Evolutionary conservation across 2,329 filamentous ascomycete genomes (phyloP), one percentile per base, ranked within the genome.

Genomic region (Calonectria pauciramosa): DNA sequence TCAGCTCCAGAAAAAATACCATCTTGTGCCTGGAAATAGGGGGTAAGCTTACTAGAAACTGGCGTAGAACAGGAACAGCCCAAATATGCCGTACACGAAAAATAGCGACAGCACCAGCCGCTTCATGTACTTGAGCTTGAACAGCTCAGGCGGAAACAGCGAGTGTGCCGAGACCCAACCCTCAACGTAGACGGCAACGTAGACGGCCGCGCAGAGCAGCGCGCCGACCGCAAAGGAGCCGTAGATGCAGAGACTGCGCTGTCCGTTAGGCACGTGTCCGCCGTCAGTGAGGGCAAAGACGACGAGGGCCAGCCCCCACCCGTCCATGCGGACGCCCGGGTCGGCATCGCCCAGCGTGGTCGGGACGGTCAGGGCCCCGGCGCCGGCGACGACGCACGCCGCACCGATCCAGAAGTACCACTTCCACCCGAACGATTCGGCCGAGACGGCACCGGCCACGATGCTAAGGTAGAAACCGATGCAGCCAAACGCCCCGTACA

Each of bases 281-380:
- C 92, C 93, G 68, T 95, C 92, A 0, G 94, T 96, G 65, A 96
- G 90, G 1, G 94, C 93, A 79, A 93, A 96, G 1, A 95, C 92
- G 75, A 95, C 88, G 30, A 96, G 88, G 4, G 94, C 88, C 16
- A 95, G 83, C 0, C 94, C 94, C 75, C 88, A 86, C 90, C 92
- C 95, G 82, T 96, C 94, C 93, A 95, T 95, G 66, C 76, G 78
- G 34, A 84, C 75, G 14, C 73, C 44, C 1, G 78, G 75, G 68
- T 84, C 77, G 8, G 79, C 75, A 13, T 84, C 67, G 72, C 80
- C 73, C 67, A 83, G 80, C 69, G 83, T 77, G 4, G 79, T 78
- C 1, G 87, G 87, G 52, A 88, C 84, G 30, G 83, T 85, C 44
- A 88, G 73, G 34, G 82, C 78, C 13, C 84, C 85, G 51, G 89